phyloP scores from a whole-genome alignment of 805 yeast genomes.

The Pichia nakasei region DNA sequence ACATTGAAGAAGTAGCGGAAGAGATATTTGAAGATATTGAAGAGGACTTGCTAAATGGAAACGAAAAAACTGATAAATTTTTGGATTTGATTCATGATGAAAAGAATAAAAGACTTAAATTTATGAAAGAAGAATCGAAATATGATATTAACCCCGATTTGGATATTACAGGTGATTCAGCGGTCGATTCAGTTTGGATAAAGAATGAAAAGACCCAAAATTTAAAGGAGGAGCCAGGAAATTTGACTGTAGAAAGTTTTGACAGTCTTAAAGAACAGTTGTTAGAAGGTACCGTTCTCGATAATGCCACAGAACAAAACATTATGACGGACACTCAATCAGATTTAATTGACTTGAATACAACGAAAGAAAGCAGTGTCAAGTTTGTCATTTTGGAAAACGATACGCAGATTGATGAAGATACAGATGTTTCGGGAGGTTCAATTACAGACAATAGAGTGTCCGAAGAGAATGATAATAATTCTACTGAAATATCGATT shows the following conservation, averaged over 20 bases:
- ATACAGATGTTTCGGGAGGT: neutral
- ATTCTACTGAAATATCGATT: neutral
- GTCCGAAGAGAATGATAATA: neutral
- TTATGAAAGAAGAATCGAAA: too few species aligned
- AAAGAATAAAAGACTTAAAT: neutral
- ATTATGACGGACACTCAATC: neutral
- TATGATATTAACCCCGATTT: too few species aligned
- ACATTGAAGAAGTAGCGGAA: neutral
- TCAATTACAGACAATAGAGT: neutral
- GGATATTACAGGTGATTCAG: too few species aligned
- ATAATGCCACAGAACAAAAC: too few species aligned
- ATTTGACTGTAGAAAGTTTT: too few species aligned
- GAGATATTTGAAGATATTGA: neutral
- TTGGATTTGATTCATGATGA: neutral
- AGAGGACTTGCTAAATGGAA: neutral
- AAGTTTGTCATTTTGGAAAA: neutral
- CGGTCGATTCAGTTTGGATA: too few species aligned
- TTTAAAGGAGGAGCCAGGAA: too few species aligned
- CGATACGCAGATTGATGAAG: constrained; percentile 6
- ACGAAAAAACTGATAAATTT: neutral
- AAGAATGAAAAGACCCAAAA: too few species aligned
- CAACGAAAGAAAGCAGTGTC: neutral
- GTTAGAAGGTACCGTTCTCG: too few species aligned
- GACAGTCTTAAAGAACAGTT: too few species aligned
- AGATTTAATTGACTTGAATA: neutral